Evolutionary conservation across 2,329 filamentous ascomycete genomes (phyloP).

Genomic region (Aspergillus sp.): DNA sequence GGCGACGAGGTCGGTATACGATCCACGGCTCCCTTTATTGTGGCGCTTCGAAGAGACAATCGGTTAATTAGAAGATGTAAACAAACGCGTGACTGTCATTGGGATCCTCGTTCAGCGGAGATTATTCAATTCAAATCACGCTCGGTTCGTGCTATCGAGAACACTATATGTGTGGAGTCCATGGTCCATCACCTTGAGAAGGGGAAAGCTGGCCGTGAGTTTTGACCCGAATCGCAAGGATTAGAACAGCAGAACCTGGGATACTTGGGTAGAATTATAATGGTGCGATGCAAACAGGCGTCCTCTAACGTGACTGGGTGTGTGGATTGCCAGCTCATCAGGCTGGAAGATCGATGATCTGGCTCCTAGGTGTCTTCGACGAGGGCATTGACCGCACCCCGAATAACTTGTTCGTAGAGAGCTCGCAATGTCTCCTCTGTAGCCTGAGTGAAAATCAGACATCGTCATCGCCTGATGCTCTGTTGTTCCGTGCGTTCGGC

Average conservation of each 20-base stretch:
- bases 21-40: constrained; percentile 10
- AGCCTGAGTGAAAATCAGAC: background rate
- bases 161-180: background rate
- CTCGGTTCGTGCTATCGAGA: background rate
- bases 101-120: constrained; percentile 1
- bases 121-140: background rate
- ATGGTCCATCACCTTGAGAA: background rate
- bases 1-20: background rate
- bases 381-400: background rate
- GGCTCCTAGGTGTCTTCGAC: background rate
- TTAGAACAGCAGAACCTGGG: background rate
- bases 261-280: background rate
- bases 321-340: constrained; percentile 7
- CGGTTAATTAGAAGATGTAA: background rate
- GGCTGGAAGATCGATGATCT: constrained; percentile 4
- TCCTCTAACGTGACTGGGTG: background rate
- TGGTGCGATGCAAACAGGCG: constrained; percentile 1
- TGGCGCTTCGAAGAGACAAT: background rate
- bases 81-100: background rate
- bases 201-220: background rate
- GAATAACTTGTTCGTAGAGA: background rate
- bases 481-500: background rate
- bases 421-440: background rate
- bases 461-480: background rate
- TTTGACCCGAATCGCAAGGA: background rate